These are phyloP conservation scores for Pseudogymnoascus sp. DNA, from an alignment of 2,329 filamentous ascomycete species.

Conservation along the genomic window DNA sequence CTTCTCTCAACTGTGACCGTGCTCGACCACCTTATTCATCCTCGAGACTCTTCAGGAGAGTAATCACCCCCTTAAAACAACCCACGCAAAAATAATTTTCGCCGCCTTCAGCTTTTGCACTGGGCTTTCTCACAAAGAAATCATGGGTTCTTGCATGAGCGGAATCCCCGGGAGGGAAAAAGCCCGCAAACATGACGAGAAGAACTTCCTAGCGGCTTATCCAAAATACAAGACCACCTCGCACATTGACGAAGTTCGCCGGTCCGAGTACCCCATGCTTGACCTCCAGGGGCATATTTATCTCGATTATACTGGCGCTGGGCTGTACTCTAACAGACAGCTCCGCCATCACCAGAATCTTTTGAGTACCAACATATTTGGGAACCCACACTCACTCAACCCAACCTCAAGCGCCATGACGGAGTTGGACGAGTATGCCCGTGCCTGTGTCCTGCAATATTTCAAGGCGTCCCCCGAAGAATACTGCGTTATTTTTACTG, in stretches of 20 bases:
- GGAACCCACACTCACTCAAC: slow-evolving; percentile 36
- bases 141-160: slow-evolving; percentile 1
- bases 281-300: slow-evolving; percentile 34
- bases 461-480: slow-evolving; percentile 32
- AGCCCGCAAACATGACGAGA: background rate
- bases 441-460: slow-evolving; percentile 28
- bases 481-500: slow-evolving; percentile 36
- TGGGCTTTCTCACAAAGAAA: background rate
- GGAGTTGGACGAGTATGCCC: slow-evolving; percentile 27
- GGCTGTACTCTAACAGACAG: slow-evolving; percentile 31
- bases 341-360: slow-evolving; percentile 28
- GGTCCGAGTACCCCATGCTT: slow-evolving; percentile 32
- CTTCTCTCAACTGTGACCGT: background rate
- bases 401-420: slow-evolving; percentile 33
- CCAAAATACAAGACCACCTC: slow-evolving; percentile 31
- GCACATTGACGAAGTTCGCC: slow-evolving; percentile 28
- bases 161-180: background rate
- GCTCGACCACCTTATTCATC: background rate
- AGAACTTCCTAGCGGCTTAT: slow-evolving; percentile 12
- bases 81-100: background rate
- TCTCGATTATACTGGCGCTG: slow-evolving; percentile 36
- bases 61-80: background rate
- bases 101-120: background rate
- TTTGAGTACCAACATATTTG: slow-evolving; percentile 27
- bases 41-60: background rate